Conservation (phyloP, 306 rosid genomes). For the Medicago lupulina region DNA sequence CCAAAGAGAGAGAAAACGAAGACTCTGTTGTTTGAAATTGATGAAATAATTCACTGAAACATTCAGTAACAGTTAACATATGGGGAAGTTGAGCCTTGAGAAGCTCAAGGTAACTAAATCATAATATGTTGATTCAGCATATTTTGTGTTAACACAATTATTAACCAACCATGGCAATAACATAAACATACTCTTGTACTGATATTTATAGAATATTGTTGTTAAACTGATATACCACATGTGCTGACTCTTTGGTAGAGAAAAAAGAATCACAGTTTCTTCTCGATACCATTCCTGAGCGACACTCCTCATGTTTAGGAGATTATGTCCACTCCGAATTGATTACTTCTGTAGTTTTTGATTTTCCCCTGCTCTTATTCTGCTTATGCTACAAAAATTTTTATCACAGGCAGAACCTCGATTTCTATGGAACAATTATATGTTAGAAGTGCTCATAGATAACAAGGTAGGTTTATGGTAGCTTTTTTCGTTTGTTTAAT, state of each 20-base stretch:
- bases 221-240: conserved; percentile 1
- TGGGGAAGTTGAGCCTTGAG: background rate
- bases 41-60: conserved; percentile 1
- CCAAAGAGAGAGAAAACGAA: background rate
- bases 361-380: conserved; percentile 29
- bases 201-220: background rate
- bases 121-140: background rate
- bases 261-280: conserved; percentile 22
- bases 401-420: conserved; percentile 92
- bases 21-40: conserved; percentile 16
- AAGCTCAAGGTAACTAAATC: conserved; percentile 8
- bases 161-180: background rate
- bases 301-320: conserved; percentile 30
- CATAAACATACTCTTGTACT: background rate
- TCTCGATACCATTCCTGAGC: conserved; percentile 17
- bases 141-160: conserved; percentile 3
- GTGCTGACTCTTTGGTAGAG: conserved; percentile 16
- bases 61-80: conserved; percentile 12
- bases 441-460: conserved; percentile 93
- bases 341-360: conserved; percentile 38
- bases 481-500: conserved; percentile 36
- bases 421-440: conserved; percentile 93
- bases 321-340: conserved; percentile 20
- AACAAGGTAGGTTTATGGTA: conserved; percentile 62
- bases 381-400: conserved; percentile 42